These are phyloP conservation scores for Geranium rotundifolium DNA, from an alignment of 345 rosid genomes.

Conservation along the genomic window DNA sequence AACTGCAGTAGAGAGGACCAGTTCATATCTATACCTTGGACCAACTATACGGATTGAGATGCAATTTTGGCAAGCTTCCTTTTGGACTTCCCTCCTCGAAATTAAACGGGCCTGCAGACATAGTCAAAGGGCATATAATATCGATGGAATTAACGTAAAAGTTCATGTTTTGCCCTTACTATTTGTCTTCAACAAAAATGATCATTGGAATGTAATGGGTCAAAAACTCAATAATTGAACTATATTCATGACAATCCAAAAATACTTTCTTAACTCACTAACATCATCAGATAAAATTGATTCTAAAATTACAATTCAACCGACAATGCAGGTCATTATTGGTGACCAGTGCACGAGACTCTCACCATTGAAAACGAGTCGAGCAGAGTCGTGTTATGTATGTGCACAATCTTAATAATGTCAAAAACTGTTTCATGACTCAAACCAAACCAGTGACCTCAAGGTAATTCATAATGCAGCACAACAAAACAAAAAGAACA, in stretches of 20 bases:
- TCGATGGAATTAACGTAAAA: neutral
- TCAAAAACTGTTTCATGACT: no score
- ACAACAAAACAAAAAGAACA: neutral
- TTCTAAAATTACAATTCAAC: neutral
- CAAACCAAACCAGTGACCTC: neutral
- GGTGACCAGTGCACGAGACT: no score
- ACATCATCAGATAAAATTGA: neutral
- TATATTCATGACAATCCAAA: no score
- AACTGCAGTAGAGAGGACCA: no score
- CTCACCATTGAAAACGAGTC: no score
- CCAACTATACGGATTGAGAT: conserved; percentile 23
- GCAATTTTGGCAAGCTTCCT: conserved; percentile 13
- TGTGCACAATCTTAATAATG: no score
- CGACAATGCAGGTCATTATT: no score
- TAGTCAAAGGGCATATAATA: no score
- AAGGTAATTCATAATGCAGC: neutral
- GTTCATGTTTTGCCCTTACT: neutral
- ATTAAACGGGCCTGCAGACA: conserved; percentile 19
- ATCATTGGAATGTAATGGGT: neutral
- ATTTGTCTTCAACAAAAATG: neutral
- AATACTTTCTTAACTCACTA: neutral
- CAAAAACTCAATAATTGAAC: no score
- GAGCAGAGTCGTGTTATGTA: no score
- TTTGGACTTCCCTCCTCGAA: conserved; percentile 11
- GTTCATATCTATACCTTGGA: conserved; percentile 13